phyloP scores from a whole-genome alignment of 2,329 filamentous ascomycete genomes.

The Triangularia setosa region DNA sequence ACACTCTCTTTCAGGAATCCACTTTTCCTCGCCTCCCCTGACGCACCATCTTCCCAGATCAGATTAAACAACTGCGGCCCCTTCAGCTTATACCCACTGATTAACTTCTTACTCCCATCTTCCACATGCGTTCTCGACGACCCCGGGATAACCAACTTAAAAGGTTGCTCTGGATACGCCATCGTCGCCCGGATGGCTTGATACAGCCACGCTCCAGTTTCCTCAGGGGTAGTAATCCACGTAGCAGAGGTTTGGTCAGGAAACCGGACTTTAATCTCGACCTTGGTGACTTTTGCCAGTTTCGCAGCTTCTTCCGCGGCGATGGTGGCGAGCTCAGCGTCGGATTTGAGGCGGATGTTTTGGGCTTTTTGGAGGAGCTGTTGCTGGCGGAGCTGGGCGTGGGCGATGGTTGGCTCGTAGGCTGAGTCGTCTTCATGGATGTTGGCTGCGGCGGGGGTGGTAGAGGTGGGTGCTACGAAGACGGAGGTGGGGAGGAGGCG shows the following conservation, averaged over 20 bases:
- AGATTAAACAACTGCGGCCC: slow-evolving; percentile 72
- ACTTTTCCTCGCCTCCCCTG: slow-evolving; percentile 49
- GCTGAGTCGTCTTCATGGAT: slow-evolving; percentile 66
- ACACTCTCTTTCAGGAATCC: slow-evolving; percentile 57
- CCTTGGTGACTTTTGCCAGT: slow-evolving; percentile 61
- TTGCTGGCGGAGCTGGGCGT: slow-evolving; percentile 70
- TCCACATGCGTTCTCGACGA: slow-evolving; percentile 45
- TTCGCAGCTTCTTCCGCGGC: slow-evolving; percentile 62
- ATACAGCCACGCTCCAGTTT: slow-evolving; percentile 71
- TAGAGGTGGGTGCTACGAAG: slow-evolving; percentile 71
- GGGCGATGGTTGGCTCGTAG: slow-evolving; percentile 71
- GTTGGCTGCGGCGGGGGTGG: slow-evolving; percentile 71
- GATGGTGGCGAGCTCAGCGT: slow-evolving; percentile 72
- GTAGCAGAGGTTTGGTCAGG: slow-evolving; percentile 80
- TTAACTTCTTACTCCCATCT: slow-evolving; percentile 53
- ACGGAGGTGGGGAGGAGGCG: slow-evolving; percentile 58
- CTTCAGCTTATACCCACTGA: slow-evolving; percentile 67
- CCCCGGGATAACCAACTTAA: slow-evolving; percentile 64
- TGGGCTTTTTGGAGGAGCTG: slow-evolving; percentile 57
- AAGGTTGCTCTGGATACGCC: slow-evolving; percentile 58
- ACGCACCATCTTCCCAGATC: slow-evolving; percentile 64
- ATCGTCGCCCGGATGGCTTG: slow-evolving; percentile 70
- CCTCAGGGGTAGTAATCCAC: slow-evolving; percentile 62
- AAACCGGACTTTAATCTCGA: slow-evolving; percentile 78
- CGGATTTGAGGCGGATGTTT: slow-evolving; percentile 76